Evolutionary conservation across 164 flowering plant species (phyloP), one percentile per base, ranked within the genome.

Genomic region (Magnolia officinalis): DNA sequence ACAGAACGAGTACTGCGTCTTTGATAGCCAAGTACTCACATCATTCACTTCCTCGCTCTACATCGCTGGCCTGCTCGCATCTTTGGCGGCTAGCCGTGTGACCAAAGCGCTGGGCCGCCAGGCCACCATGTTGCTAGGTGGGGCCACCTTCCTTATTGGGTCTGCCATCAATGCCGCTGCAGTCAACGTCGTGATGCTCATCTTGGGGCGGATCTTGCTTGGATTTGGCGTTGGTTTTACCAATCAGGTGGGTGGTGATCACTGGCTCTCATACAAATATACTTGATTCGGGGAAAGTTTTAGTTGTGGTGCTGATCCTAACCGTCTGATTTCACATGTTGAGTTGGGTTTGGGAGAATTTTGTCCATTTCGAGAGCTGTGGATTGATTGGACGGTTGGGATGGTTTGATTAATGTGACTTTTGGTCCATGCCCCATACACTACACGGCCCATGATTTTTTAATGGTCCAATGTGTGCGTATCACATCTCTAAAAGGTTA

Each of bases 181-280:
- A 11, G 79, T 67, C 8, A 88, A 89, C 66, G 51, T 90, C 16
- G 83, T 79, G 24, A 91, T 91, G 96, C 94, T 91, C 79, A 87
- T 91, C 75, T 6, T 88, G 18, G 96, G 96, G n/a, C 91, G 96
- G 49, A 83, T 91, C 76, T 79, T 90, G 80, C 89, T 91, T 1
- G 96, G 96, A 2, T 79, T 90, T 74, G 96, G 96, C 0, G 88
- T 90, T 58, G 93, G 93, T 23, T 88, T 90, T 80, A 84, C 91
- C 50, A 91, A 86, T 75, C 96, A 90, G 89, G 92, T 88, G 19
- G 37, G 70, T 29, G 70, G 19, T 29, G 3, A 29, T 29, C 23
- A 59, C 63, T 59, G 45, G 6, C 45, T 37, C 45, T 37, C 6
- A 5, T 3, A 37, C 45, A 5, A 37, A 37, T 37, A 37, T 37